Evolutionary conservation across 2,329 filamentous ascomycete genomes (phyloP).

Genomic region (Cucurbitaria berberidis): DNA sequence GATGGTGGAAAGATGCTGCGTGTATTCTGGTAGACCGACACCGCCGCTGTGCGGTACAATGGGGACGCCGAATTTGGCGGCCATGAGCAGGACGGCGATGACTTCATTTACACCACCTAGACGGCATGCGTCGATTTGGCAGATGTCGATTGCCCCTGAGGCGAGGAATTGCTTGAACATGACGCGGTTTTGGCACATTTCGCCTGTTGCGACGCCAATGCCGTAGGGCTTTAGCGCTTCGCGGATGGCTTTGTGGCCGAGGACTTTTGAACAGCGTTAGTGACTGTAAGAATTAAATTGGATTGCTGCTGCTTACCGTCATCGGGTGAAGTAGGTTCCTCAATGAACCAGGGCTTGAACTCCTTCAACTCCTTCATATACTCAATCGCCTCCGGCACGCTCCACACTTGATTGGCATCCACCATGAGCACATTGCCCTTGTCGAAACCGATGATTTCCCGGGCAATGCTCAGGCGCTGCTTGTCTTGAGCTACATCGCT

Average conservation of each 20-base stretch:
- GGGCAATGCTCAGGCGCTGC: constrained; percentile 72
- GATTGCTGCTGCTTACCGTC: constrained; percentile 56
- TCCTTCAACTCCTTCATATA: constrained; percentile 84
- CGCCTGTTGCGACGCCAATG: constrained; percentile 87
- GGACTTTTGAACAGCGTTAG: constrained; percentile 57
- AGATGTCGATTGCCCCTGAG: constrained; percentile 81
- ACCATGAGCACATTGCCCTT: constrained; percentile 87
- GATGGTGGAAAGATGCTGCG: constrained; percentile 88
- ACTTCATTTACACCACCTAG: constrained; percentile 92
- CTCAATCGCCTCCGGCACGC: constrained; percentile 83
- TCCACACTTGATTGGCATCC: constrained; percentile 93
- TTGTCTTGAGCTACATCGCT: constrained; percentile 74
- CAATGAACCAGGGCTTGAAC: constrained; percentile 92
- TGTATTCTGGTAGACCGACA: constrained; percentile 91
- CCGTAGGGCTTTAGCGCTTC: constrained; percentile 76
- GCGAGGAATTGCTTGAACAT: constrained; percentile 91
- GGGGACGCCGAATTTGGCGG: constrained; percentile 77
- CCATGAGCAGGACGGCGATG: constrained; percentile 85
- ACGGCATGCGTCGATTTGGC: constrained; percentile 89
- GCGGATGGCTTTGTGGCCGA: constrained; percentile 84
- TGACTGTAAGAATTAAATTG: not conserved
- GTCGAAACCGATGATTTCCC: constrained; percentile 82
- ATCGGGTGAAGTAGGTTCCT: constrained; percentile 90
- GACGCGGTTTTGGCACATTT: constrained; percentile 95
- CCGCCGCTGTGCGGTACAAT: constrained; percentile 90